phyloP scores from a whole-genome alignment of 2,329 filamentous ascomycete species.

The Cercospora sp. region DNA sequence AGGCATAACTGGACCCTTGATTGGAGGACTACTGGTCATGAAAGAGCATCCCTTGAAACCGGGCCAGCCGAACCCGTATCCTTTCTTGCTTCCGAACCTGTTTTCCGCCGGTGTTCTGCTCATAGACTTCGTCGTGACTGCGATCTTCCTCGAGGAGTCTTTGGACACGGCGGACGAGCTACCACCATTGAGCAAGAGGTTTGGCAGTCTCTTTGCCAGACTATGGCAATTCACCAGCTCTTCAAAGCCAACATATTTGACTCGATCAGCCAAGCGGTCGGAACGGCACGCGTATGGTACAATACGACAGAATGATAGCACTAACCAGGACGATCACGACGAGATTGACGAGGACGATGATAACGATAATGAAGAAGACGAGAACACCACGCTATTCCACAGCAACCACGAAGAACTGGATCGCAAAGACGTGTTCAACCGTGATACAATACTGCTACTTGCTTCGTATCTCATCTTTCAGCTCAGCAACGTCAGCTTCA shows the following conservation, averaged over 20 bases:
- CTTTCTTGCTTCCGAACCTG: slow-evolving; percentile 83
- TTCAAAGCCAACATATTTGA: slow-evolving; percentile 61
- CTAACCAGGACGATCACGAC: slow-evolving; percentile 22
- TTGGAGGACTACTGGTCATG: slow-evolving; percentile 82
- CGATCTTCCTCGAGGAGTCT: slow-evolving; percentile 85
- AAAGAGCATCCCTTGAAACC: slow-evolving; percentile 57
- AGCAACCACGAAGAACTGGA: slow-evolving; percentile 52
- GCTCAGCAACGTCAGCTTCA: slow-evolving; percentile 90
- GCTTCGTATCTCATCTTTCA: slow-evolving; percentile 90
- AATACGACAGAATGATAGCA: slow-evolving; percentile 17
- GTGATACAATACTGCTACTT: slow-evolving; percentile 78
- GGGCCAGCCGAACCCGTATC: slow-evolving; percentile 61
- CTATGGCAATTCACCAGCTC: slow-evolving; percentile 67
- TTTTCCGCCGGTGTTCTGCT: slow-evolving; percentile 71
- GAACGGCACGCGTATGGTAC: slow-evolving; percentile 18
- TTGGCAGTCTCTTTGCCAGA: slow-evolving; percentile 64
- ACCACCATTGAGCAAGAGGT: slow-evolving; percentile 59
- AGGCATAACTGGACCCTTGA: slow-evolving; percentile 84
- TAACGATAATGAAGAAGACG: slow-evolving; percentile 43
- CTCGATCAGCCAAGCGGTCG: slow-evolving; percentile 34
- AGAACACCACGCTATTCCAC: slow-evolving; percentile 41
- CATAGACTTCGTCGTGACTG: slow-evolving; percentile 69
- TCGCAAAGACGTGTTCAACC: slow-evolving; percentile 66
- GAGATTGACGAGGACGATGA: slow-evolving; percentile 30
- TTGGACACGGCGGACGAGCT: slow-evolving; percentile 65